phyloP scores from a whole-genome alignment of 2,329 filamentous ascomycete genomes.

The Didymella arachidicola region DNA sequence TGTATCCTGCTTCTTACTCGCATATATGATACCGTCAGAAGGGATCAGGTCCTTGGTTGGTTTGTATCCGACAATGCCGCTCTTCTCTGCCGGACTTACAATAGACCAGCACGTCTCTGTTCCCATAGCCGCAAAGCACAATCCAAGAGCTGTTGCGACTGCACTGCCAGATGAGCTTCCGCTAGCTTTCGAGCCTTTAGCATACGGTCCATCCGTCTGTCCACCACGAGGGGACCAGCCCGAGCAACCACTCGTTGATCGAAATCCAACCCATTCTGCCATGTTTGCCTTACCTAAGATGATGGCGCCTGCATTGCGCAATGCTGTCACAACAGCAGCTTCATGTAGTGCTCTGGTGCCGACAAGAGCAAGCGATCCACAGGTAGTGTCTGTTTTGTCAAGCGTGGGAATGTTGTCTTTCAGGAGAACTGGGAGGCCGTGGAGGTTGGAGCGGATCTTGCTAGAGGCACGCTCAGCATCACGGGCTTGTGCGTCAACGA shows the following conservation, averaged over 20 bases:
- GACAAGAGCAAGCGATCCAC: conserved; percentile 67
- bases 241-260: conserved; percentile 61
- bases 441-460: conserved; percentile 58
- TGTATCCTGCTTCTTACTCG: conserved; percentile 61
- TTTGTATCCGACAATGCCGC: conserved; percentile 31
- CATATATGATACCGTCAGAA: conserved; percentile 66
- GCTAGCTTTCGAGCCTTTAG: conserved; percentile 64
- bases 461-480: conserved; percentile 55
- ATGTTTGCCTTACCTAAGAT: conserved; percentile 70
- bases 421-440: conserved; percentile 67
- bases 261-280: conserved; percentile 67
- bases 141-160: conserved; percentile 63
- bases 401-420: conserved; percentile 69
- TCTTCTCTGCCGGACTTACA: conserved; percentile 28
- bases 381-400: conserved; percentile 34
- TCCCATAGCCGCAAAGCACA: conserved; percentile 64
- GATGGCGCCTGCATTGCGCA: conserved; percentile 65
- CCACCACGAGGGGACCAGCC: conserved; percentile 70
- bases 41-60: conserved; percentile 61
- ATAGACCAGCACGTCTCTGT: conserved; percentile 55
- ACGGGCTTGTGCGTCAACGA: conserved; percentile 56
- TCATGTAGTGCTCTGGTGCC: conserved; percentile 64
- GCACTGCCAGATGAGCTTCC: conserved; percentile 69
- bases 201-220: conserved; percentile 66
- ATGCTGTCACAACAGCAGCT: conserved; percentile 63